Conservation (phyloP, 176 grass and related monocot species). For the Carex cristatella region DNA sequence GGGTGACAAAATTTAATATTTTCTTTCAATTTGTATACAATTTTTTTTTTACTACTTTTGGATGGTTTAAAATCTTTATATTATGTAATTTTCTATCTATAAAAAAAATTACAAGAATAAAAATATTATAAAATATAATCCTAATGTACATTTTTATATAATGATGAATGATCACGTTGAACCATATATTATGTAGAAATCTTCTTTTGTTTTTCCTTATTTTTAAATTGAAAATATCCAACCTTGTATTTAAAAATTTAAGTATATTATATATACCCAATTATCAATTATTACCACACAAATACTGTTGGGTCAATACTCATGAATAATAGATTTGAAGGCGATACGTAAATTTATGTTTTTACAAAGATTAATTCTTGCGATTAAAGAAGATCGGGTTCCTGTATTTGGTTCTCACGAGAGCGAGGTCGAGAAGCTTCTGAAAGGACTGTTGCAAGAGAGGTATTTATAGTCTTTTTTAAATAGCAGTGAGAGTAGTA, state of each 20-base stretch:
- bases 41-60: too few relatives aligned
- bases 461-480: too few relatives aligned
- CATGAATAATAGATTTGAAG: neutral
- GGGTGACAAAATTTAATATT: too few relatives aligned
- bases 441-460: conserved; percentile 47
- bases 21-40: too few relatives aligned
- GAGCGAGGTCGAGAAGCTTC: conserved; percentile 60
- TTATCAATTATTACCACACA: neutral
- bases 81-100: too few relatives aligned
- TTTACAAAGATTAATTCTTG: neutral
- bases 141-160: too few relatives aligned
- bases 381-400: neutral
- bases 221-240: neutral
- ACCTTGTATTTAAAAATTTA: neutral
- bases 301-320: neutral
- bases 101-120: too few relatives aligned
- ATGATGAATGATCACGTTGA: too few relatives aligned
- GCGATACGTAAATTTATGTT: neutral
- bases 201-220: neutral
- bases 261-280: neutral
- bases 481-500: too few relatives aligned
- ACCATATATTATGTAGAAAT: too few relatives aligned
- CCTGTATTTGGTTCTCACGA: conserved; percentile 40
- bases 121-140: too few relatives aligned
- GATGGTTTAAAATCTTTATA: too few relatives aligned